Evolutionary conservation across 2,329 filamentous ascomycete genomes (phyloP).

Genomic region (Dothideomycetes sp.): DNA sequence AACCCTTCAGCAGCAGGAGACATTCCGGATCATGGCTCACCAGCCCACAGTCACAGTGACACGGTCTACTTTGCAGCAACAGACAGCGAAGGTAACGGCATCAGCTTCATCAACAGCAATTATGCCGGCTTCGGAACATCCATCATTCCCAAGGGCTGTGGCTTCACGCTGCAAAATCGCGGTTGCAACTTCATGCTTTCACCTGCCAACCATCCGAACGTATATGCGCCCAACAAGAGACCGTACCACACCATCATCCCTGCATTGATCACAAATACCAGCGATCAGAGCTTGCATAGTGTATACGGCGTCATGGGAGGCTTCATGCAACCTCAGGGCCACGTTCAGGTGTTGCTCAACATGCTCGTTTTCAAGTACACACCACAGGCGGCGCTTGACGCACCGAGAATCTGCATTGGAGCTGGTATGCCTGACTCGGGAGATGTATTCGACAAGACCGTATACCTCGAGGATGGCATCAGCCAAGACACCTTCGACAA

Average conservation of each 20-base stretch:
- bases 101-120: conserved; percentile 94
- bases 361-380: conserved; percentile 72
- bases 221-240: conserved; percentile 67
- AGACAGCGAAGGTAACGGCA: conserved; percentile 74
- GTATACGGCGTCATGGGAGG: conserved; percentile 97
- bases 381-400: conserved; percentile 81
- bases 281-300: conserved; percentile 64
- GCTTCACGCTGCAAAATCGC: conserved; percentile 90
- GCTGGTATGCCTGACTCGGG: conserved; percentile 55
- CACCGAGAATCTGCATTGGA: conserved; percentile 81
- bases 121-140: conserved; percentile 79
- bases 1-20: conserved; percentile 40
- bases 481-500: conserved; percentile 54
- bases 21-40: conserved; percentile 60
- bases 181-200: conserved; percentile 74
- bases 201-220: conserved; percentile 60
- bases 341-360: conserved; percentile 84
- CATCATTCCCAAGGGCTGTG: conserved; percentile 76
- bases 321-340: conserved; percentile 96
- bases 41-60: conserved; percentile 75
- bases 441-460: conserved; percentile 48
- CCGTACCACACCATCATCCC: conserved; percentile 99
- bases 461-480: conserved; percentile 79
- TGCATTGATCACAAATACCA: conserved; percentile 68
- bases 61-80: conserved; percentile 90